These are phyloP conservation scores for Blakeslea trispora DNA, from an alignment of 371 early-diverging fungal species.

Conservation along the genomic window DNA sequence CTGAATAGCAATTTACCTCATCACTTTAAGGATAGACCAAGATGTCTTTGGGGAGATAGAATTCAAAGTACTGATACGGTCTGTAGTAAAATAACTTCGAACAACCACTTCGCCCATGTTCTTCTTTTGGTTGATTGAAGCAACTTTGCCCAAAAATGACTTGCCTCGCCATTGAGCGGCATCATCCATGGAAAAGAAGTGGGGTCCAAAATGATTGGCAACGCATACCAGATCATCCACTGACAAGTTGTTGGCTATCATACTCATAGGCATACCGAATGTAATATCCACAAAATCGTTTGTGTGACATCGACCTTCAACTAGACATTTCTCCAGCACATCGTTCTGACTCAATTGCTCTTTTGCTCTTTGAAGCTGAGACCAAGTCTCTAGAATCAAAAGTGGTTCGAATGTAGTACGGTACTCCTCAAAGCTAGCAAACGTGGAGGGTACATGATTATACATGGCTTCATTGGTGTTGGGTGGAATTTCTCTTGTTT, in stretches of 20 bases:
- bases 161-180: constrained; percentile 28
- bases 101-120: constrained; percentile 50
- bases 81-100: constrained; percentile 48
- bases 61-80: constrained; percentile 45
- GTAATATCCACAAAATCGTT: constrained; percentile 79
- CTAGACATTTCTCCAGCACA: constrained; percentile 45
- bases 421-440: constrained; percentile 66
- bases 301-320: constrained; percentile 61
- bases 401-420: constrained; percentile 76
- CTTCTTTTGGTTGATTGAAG: constrained; percentile 42
- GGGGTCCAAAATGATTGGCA: constrained; percentile 49
- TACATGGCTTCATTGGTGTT: constrained; percentile 24
- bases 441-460: constrained; percentile 58
- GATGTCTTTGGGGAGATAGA: constrained; percentile 45
- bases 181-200: constrained; percentile 32
- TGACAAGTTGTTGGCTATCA: constrained; percentile 21
- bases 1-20: no score
- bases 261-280: constrained; percentile 42
- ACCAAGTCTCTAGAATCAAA: constrained; percentile 84
- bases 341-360: constrained; percentile 62
- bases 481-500: constrained; percentile 50
- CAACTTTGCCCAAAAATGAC: constrained; percentile 66
- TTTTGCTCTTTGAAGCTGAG: constrained; percentile 71
- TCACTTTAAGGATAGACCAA: constrained; percentile 38
- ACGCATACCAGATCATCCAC: constrained; percentile 52